A percentile compares a stretch with the other conserved stretches of the same genome.
Evolutionary conservation across 2,329 filamentous ascomycete genomes (phyloP).

Genomic region (Biscogniauxia marginata): DNA sequence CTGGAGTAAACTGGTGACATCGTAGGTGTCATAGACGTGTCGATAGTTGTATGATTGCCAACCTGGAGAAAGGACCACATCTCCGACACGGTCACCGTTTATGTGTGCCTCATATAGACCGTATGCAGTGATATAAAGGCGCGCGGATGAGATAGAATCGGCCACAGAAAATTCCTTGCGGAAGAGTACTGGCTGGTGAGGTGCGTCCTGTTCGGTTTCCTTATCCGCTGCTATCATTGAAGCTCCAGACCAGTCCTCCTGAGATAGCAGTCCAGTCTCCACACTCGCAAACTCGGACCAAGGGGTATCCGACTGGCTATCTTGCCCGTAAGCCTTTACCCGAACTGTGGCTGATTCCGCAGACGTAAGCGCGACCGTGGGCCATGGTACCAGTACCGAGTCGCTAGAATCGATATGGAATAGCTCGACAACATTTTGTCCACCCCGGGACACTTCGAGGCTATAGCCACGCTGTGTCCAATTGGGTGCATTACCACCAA

Average conservation of each 20-base stretch:
- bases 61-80: conserved; percentile 46
- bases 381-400: conserved; percentile 46
- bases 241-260: conserved; percentile 33
- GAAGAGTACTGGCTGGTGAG: conserved; percentile 34
- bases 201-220: conserved; percentile 24
- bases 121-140: conserved; percentile 46
- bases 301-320: conserved; percentile 21
- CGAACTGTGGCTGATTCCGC: conserved; percentile 35
- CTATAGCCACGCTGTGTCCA: conserved; percentile 47
- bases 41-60: conserved; percentile 52
- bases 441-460: conserved; percentile 37
- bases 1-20: conserved; percentile 44
- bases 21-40: conserved; percentile 52
- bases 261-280: conserved; percentile 35
- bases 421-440: conserved; percentile 4
- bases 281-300: conserved; percentile 34
- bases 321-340: conserved; percentile 34
- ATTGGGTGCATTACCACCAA: conserved; percentile 36
- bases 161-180: conserved; percentile 34
- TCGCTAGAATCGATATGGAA: conserved; percentile 34
- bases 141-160: conserved; percentile 31
- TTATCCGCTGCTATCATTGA: conserved; percentile 32
- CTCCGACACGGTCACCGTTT: conserved; percentile 43
- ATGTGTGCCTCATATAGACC: conserved; percentile 48
- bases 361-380: conserved; percentile 32